phyloP scores from a whole-genome alignment of 169 alveolate species.

The Babesia gibsoni region DNA sequence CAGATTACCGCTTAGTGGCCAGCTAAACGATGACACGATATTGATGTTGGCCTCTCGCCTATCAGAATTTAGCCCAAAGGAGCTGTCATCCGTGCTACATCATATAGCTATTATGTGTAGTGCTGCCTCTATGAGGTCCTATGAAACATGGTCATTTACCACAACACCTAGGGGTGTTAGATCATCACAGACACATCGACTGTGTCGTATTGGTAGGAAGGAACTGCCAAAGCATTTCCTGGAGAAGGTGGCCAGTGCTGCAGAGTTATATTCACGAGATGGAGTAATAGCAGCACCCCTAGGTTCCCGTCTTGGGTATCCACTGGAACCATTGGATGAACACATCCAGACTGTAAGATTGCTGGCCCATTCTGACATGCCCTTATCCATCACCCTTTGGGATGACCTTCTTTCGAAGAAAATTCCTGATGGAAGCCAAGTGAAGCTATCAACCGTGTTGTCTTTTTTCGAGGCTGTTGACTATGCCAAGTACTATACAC shows the following conservation, averaged over 20 bases:
- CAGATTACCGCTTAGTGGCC: constrained; percentile 52
- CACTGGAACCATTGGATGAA: neutral
- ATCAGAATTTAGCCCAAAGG: constrained; percentile 3
- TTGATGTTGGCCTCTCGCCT: constrained; percentile 25
- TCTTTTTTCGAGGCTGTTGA: constrained; percentile 30
- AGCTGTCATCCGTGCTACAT: constrained; percentile 14
- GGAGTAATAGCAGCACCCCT: neutral
- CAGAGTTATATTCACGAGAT: neutral
- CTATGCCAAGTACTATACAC: constrained; percentile 39
- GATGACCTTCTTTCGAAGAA: constrained; percentile 4
- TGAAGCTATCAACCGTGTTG: neutral
- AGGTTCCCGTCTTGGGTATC: neutral
- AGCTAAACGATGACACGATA: constrained; percentile 57
- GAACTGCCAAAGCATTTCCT: constrained; percentile 16
- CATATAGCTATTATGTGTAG: constrained; percentile 22
- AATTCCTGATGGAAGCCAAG: neutral
- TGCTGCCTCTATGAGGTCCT: constrained; percentile 30
- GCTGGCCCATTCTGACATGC: constrained; percentile 50
- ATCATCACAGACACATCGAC: constrained; percentile 23
- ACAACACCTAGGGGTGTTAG: constrained; percentile 11
- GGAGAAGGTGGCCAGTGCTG: constrained; percentile 15
- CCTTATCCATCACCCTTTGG: constrained; percentile 39
- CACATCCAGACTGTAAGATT: constrained; percentile 25
- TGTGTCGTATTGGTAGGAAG: constrained; percentile 22
- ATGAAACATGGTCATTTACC: constrained; percentile 45